A percentile compares a stretch with the other conserved stretches of the same genome.
phyloP scores from a whole-genome alignment of 2,329 filamentous ascomycete genomes.

The Dactylella cylindrospora region DNA sequence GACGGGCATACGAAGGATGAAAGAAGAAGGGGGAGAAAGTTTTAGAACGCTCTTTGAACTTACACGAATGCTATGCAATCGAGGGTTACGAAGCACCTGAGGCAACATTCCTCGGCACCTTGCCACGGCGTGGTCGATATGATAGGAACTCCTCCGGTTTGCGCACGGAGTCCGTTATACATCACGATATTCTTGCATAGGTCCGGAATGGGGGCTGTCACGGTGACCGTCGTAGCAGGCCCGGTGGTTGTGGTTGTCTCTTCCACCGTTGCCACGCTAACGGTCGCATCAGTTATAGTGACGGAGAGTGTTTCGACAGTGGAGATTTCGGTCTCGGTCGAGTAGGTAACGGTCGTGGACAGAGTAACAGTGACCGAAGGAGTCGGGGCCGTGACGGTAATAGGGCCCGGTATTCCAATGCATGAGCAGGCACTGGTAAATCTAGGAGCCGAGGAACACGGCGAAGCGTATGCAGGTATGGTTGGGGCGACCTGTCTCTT shows the following conservation, averaged over 20 bases:
- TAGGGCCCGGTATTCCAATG: constrained; percentile 43
- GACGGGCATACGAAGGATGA: too few relatives aligned
- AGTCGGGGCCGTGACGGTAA: constrained; percentile 9
- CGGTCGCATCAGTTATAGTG: constrained; percentile 10
- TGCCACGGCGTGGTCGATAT: background rate
- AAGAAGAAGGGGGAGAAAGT: background rate
- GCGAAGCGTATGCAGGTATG: constrained; percentile 48
- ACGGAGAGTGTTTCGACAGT: background rate
- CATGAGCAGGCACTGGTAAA: constrained; percentile 50
- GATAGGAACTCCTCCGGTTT: background rate
- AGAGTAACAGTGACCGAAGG: constrained; percentile 11
- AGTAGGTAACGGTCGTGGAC: constrained; percentile 31
- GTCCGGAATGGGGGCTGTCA: background rate
- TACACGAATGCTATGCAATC: constrained; percentile 4
- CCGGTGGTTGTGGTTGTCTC: background rate
- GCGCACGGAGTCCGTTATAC: background rate
- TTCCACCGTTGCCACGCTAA: background rate
- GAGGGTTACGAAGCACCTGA: background rate
- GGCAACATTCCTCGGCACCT: background rate
- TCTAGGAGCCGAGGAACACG: constrained; percentile 43
- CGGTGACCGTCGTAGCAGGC: background rate
- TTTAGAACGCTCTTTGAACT: background rate
- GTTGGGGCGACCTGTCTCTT: constrained; percentile 11
- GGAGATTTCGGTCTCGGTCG: constrained; percentile 30
- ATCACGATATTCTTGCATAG: background rate